A percentile compares a stretch with the other conserved stretches of the same genome.
These are phyloP conservation scores for Pseudozyma sp. DNA, from an alignment of 1,284 basidiomycete genomes.

Conservation along the genomic window DNA sequence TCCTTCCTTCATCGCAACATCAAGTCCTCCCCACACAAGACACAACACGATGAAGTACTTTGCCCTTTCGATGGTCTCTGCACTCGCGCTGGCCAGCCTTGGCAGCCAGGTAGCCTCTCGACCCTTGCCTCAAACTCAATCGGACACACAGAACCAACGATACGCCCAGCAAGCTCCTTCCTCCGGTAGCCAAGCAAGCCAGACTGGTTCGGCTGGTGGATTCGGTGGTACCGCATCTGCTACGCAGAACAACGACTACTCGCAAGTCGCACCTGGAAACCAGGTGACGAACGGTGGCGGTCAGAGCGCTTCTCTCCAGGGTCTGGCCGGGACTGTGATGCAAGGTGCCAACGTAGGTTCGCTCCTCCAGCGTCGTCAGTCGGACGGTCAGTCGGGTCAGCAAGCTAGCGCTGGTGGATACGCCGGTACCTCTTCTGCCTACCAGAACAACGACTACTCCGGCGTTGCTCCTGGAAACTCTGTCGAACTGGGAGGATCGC, in stretches of 20 bases:
- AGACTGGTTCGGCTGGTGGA: conserved; percentile 25
- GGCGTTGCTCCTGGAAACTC: conserved; percentile 17
- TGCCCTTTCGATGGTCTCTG: conserved; percentile 16
- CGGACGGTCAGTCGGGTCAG: conserved; percentile 4
- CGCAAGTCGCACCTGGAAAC: conserved; percentile 28
- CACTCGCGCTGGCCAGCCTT: conserved; percentile 22
- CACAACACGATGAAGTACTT: conserved; percentile 20
- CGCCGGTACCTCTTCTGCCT: conserved; percentile 7
- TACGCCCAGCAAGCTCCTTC: conserved; percentile 3
- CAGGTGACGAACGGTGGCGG: conserved; percentile 26
- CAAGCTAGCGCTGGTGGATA: conserved; percentile 21
- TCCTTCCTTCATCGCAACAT: background rate
- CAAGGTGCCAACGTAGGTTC: conserved; percentile 9
- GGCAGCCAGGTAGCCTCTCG: conserved; percentile 5
- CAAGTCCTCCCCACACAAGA: background rate
- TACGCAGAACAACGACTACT: conserved; percentile 38
- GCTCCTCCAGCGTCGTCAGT: conserved; percentile 8
- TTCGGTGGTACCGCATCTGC: conserved; percentile 16
- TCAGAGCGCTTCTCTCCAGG: conserved; percentile 18
- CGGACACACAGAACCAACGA: conserved; percentile 5
- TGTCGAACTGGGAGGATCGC: conserved; percentile 14
- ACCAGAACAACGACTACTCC: conserved; percentile 22
- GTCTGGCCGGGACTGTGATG: conserved; percentile 14
- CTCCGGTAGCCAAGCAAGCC: conserved; percentile 3
- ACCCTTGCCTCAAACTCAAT: conserved; percentile 17